phyloP scores from a whole-genome alignment of 2,329 filamentous ascomycete species.

The Xylaria sp. region DNA sequence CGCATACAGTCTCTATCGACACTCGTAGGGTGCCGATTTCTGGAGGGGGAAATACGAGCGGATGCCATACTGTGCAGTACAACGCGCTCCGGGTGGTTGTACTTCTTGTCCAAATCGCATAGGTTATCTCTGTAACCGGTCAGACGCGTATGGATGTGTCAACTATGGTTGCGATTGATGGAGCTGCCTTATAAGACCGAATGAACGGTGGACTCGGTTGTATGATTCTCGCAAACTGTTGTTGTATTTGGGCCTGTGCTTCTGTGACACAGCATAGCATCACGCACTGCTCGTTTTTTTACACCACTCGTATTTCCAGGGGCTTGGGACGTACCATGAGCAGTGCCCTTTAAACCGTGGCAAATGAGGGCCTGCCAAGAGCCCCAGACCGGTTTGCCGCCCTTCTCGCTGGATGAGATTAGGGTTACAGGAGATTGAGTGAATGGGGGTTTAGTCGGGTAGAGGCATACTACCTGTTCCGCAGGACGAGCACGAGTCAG shows the following conservation, averaged over 20 bases:
- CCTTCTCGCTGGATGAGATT: slow-evolving; percentile 17
- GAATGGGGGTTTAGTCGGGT: slow-evolving; percentile 39
- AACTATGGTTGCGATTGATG: slow-evolving; percentile 18
- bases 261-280: slow-evolving; percentile 30
- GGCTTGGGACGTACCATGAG: slow-evolving; percentile 25
- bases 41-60: slow-evolving; percentile 15
- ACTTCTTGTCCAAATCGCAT: slow-evolving; percentile 19
- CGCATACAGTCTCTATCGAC: slow-evolving; percentile 15
- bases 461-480: slow-evolving; percentile 40
- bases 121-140: slow-evolving; percentile 34
- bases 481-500: slow-evolving; percentile 33
- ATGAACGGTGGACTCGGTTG: slow-evolving; percentile 18
- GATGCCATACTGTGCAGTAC: slow-evolving; percentile 22
- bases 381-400: slow-evolving; percentile 6
- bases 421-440: slow-evolving; percentile 29
- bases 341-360: background rate
- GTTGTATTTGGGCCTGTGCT: slow-evolving; percentile 32
- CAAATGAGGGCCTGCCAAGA: slow-evolving; percentile 13
- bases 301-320: slow-evolving; percentile 29
- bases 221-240: slow-evolving; percentile 36
- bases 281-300: slow-evolving; percentile 15
- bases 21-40: slow-evolving; percentile 28
- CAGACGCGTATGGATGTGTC: slow-evolving; percentile 25
- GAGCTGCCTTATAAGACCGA: slow-evolving; percentile 21
- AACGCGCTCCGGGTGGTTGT: slow-evolving; percentile 17